Percentiles rank a stretch among this genome's conserved stretches.
Evolutionary conservation across 2,329 filamentous ascomycete genomes (phyloP).

Genomic region (Lasiodiplodia gonubiensis): DNA sequence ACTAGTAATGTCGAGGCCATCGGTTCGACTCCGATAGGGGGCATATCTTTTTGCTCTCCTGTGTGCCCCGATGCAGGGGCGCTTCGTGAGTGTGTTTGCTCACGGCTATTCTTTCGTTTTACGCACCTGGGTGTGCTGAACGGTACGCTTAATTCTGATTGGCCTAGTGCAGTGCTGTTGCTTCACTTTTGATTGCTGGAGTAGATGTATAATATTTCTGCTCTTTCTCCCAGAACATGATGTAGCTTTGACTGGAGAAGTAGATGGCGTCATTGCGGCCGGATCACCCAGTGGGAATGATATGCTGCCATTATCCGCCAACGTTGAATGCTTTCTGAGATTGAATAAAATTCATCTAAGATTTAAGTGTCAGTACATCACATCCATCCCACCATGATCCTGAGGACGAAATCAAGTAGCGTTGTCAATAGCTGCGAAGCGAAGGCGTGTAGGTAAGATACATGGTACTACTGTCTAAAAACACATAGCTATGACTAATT

Average conservation of each 20-base stretch:
- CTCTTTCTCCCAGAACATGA: background rate
- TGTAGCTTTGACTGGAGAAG: background rate
- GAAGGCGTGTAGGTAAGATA: background rate
- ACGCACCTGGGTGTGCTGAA: background rate
- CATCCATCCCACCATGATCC: too few relatives aligned
- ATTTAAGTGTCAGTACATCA: too few relatives aligned
- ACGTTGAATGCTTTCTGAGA: too few relatives aligned
- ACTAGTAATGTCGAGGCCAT: slow-evolving; percentile 30
- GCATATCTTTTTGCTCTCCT: slow-evolving; percentile 17
- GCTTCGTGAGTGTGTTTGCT: background rate
- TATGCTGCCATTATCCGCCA: too few relatives aligned
- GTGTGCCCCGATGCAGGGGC: background rate
- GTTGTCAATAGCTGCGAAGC: background rate
- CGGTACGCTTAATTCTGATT: background rate
- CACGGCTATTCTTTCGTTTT: background rate
- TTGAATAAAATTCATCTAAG: too few relatives aligned
- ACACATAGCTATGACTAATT: background rate
- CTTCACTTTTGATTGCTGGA: background rate
- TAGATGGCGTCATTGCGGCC: background rate
- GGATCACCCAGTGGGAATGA: background rate
- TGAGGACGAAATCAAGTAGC: background rate
- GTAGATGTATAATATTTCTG: background rate
- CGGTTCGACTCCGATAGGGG: slow-evolving; percentile 29
- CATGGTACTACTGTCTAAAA: background rate
- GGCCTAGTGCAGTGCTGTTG: background rate